Conservation (phyloP, 2,329 filamentous ascomycete species). For the Endoconidiophora laricicola region DNA sequence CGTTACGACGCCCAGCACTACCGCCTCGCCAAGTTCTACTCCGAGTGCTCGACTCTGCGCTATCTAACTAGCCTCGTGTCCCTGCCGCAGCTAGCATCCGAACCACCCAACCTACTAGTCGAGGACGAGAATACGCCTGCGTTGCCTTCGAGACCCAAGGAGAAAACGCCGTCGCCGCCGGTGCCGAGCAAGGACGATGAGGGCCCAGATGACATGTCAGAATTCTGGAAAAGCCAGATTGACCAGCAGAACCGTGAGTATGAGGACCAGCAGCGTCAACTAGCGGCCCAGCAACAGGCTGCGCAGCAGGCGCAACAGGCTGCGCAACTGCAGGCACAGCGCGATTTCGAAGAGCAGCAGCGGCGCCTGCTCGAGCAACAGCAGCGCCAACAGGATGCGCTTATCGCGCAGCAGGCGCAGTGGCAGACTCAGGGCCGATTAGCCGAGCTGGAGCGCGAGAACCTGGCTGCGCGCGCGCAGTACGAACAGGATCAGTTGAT, state of each 20-base stretch:
- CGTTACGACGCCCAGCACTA: slow-evolving; percentile 94
- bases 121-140: slow-evolving; percentile 75
- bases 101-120: slow-evolving; percentile 73
- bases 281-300: slow-evolving; percentile 75
- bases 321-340: slow-evolving; percentile 68
- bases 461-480: slow-evolving; percentile 81
- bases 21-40: slow-evolving; percentile 93
- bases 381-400: slow-evolving; percentile 73
- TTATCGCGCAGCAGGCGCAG: slow-evolving; percentile 74
- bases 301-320: slow-evolving; percentile 69
- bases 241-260: slow-evolving; percentile 86
- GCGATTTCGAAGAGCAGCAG: slow-evolving; percentile 95
- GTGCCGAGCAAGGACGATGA: slow-evolving; percentile 55
- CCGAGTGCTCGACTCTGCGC: slow-evolving; percentile 93
- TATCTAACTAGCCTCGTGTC: slow-evolving; percentile 94
- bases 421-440: slow-evolving; percentile 93
- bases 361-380: slow-evolving; percentile 76
- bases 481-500: slow-evolving; percentile 96
- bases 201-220: slow-evolving; percentile 73
- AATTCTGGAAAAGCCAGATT: slow-evolving; percentile 94
- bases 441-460: slow-evolving; percentile 88
- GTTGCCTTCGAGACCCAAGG: slow-evolving; percentile 64
- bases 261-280: slow-evolving; percentile 76
- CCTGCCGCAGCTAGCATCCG: slow-evolving; percentile 86
- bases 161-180: slow-evolving; percentile 50